Evolutionary conservation across 371 early-diverging fungal species (phyloP).

Genomic region (Mucor sp.): DNA sequence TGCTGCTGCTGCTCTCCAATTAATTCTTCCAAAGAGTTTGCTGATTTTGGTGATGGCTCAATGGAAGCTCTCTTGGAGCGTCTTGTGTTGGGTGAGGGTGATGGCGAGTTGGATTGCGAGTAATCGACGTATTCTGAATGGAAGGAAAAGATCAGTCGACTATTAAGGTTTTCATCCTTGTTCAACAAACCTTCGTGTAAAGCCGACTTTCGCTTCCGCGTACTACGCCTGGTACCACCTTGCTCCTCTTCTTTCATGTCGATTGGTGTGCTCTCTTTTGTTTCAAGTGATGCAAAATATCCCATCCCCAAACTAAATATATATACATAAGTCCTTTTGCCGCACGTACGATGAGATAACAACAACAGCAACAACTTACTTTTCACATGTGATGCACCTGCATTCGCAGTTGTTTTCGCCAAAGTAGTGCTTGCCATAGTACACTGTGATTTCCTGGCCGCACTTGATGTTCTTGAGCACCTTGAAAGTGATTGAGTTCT

Average conservation of each 20-base stretch:
- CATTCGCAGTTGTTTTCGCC: constrained; percentile 87
- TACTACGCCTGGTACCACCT: constrained; percentile 30
- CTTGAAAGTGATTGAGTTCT: constrained; percentile 77
- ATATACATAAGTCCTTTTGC: neutral
- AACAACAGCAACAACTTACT: constrained; percentile 22
- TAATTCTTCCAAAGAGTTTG: constrained; percentile 20
- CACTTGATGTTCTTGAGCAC: constrained; percentile 72
- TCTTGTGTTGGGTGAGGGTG: neutral
- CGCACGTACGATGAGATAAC: neutral
- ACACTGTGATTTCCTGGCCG: constrained; percentile 88
- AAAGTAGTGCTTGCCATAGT: constrained; percentile 90
- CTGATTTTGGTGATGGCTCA: constrained; percentile 2
- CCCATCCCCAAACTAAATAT: constrained; percentile 20
- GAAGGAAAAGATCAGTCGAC: neutral
- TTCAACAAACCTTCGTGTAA: constrained; percentile 34
- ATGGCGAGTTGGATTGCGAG: neutral
- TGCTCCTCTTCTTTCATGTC: constrained; percentile 9
- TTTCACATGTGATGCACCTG: constrained; percentile 89
- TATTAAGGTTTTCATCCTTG: neutral
- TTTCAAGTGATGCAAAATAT: constrained; percentile 22
- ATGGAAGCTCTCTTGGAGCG: constrained; percentile 15
- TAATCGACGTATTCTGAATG: constrained; percentile 3
- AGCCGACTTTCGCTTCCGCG: constrained; percentile 37
- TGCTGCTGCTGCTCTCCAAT: constrained; percentile 12
- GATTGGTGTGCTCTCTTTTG: constrained; percentile 13